A percentile compares a stretch with the other conserved stretches of the same genome.
Evolutionary conservation across 228 moss, liverwort and hornwort genomes (phyloP).

Genomic region (Sphagnum fallax): DNA sequence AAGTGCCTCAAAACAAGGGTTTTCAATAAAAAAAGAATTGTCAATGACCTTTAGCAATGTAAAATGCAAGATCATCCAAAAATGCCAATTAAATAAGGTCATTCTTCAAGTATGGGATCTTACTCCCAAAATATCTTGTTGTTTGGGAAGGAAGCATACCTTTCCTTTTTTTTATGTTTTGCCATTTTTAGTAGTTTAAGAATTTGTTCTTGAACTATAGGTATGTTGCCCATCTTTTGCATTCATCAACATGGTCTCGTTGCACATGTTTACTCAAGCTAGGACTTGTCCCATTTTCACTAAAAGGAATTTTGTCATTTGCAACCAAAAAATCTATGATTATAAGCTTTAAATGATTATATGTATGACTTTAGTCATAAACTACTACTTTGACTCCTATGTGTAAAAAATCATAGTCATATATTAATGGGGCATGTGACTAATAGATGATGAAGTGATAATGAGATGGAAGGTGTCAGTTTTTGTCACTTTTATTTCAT

Average conservation of each 20-base stretch:
- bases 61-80: constrained; percentile 45
- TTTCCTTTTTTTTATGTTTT: constrained; percentile 39
- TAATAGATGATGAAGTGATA: no score
- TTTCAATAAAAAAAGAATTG: constrained; percentile 32
- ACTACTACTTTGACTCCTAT: no score
- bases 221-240: constrained; percentile 37
- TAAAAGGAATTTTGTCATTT: no score
- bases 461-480: no score
- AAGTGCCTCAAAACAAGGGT: constrained; percentile 33
- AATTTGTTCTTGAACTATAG: constrained; percentile 34
- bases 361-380: no score
- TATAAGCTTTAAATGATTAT: no score
- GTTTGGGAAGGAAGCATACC: constrained; percentile 25
- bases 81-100: constrained; percentile 46
- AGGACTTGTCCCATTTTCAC: constrained; percentile 21
- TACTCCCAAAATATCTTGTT: constrained; percentile 18
- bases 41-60: constrained; percentile 26
- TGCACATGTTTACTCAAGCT: constrained; percentile 26
- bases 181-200: constrained; percentile 17
- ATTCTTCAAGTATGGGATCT: constrained; percentile 30
- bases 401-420: no score
- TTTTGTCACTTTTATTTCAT: no score
- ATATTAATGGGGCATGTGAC: no score
- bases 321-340: no score
- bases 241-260: no score